Conservation (phyloP, 2,329 filamentous ascomycete genomes). For the Xylariaceae sp. region DNA sequence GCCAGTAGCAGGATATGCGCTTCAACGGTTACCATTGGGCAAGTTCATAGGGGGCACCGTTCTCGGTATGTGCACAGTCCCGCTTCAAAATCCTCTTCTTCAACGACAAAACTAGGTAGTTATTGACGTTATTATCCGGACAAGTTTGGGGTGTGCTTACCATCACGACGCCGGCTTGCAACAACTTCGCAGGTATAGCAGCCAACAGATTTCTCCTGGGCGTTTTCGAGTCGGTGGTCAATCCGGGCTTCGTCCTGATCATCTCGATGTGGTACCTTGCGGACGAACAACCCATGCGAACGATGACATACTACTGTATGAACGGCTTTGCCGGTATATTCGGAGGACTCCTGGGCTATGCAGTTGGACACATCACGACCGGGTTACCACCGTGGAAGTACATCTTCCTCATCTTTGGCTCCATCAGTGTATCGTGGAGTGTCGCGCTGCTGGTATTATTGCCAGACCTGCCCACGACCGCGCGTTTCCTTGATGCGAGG, state of each 20-base stretch:
- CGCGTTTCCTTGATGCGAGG: slow-evolving; percentile 24
- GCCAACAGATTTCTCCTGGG: slow-evolving; percentile 29
- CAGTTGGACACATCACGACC: slow-evolving; percentile 29
- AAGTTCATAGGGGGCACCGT: slow-evolving; percentile 26
- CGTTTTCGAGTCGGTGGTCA: slow-evolving; percentile 28
- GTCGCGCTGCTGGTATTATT: slow-evolving; percentile 24
- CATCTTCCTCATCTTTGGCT: slow-evolving; percentile 29
- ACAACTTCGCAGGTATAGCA: slow-evolving; percentile 26
- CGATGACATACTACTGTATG: slow-evolving; percentile 28
- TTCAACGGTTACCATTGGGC: slow-evolving; percentile 26
- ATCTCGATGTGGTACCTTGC: slow-evolving; percentile 28
- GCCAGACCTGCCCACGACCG: slow-evolving; percentile 29
- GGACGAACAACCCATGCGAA: slow-evolving; percentile 27
- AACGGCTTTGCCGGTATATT: slow-evolving; percentile 28
- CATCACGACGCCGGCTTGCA: slow-evolving; percentile 28
- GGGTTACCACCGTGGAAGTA: slow-evolving; percentile 31
- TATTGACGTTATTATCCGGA: neutral
- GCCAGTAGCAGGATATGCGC: slow-evolving; percentile 26
- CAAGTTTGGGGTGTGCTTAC: slow-evolving; percentile 29
- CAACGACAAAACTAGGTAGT: neutral
- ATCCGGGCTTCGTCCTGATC: slow-evolving; percentile 27
- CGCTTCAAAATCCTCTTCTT: neutral
- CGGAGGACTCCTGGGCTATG: slow-evolving; percentile 30
- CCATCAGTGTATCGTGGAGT: slow-evolving; percentile 26
- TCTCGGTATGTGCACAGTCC: slow-evolving; percentile 17